Evolutionary conservation across 2,329 filamentous ascomycete genomes (phyloP).

Genomic region (Diplodia corticola): DNA sequence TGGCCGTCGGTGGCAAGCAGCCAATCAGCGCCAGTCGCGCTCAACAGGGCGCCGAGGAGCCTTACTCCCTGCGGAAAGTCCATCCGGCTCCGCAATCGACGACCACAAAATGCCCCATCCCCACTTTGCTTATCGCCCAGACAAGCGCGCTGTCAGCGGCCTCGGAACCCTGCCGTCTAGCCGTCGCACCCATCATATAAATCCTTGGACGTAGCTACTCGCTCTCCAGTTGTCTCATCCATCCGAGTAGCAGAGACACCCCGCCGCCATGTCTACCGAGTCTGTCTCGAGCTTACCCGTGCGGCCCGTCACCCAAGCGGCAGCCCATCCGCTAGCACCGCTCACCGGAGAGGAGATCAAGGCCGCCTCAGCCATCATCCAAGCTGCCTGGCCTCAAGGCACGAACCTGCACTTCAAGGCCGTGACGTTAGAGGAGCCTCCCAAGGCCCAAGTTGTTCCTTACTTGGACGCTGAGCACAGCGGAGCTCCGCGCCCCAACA

Average conservation of each 20-base stretch:
- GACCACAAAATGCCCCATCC: slow-evolving; percentile 11
- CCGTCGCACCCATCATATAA: not conserved
- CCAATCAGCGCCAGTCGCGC: not conserved
- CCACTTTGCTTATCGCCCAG: slow-evolving; percentile 23
- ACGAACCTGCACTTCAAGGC: slow-evolving; percentile 65
- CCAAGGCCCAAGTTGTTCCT: slow-evolving; percentile 59
- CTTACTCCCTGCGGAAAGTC: slow-evolving; percentile 8
- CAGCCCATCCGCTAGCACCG: slow-evolving; percentile 60
- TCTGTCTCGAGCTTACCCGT: slow-evolving; percentile 11
- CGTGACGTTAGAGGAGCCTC: slow-evolving; percentile 66
- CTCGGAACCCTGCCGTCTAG: not conserved
- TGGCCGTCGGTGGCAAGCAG: not conserved
- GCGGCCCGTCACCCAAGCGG: not conserved
- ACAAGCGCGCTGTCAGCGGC: slow-evolving; percentile 1
- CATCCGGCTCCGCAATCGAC: slow-evolving; percentile 17
- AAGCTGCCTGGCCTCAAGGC: slow-evolving; percentile 55
- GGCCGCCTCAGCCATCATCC: slow-evolving; percentile 52
- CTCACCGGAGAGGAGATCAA: slow-evolving; percentile 60
- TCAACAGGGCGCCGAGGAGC: not conserved
- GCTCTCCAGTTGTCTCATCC: not conserved
- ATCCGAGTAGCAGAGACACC: not conserved
- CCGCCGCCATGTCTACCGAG: slow-evolving; percentile 18
- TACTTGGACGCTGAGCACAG: slow-evolving; percentile 64
- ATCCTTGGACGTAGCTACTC: not conserved
- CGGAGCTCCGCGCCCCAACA: slow-evolving; percentile 52